These are phyloP conservation scores for Lizanozyma gosingica DNA, from an alignment of 1,139 yeast genomes.

Conservation along the genomic window DNA sequence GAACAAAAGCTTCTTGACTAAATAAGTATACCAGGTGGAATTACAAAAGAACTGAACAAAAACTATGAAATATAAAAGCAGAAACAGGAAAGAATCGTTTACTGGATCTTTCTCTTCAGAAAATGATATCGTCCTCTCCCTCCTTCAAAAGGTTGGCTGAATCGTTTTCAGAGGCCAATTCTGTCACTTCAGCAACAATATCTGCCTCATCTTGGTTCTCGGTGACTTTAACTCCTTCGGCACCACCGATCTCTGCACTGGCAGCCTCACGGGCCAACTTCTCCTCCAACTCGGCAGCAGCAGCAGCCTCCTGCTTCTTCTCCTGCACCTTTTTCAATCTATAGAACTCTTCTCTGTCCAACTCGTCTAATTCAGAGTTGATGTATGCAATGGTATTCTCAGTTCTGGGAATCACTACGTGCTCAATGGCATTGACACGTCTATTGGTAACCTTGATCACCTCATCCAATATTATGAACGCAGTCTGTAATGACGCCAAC, in stretches of 20 bases:
- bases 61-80: no score
- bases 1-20: no score
- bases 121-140: slow-evolving; percentile 4
- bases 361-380: slow-evolving; percentile 92
- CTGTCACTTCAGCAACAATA: slow-evolving; percentile 2
- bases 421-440: slow-evolving; percentile 98
- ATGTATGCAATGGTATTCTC: slow-evolving; percentile 91
- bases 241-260: slow-evolving; percentile 6
- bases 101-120: no score
- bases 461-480: slow-evolving; percentile 92
- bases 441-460: slow-evolving; percentile 96
- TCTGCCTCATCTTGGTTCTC: slow-evolving; percentile 3
- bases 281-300: slow-evolving; percentile 51
- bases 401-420: slow-evolving; percentile 94
- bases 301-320: slow-evolving; percentile 79
- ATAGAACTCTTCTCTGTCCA: slow-evolving; percentile 96
- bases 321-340: slow-evolving; percentile 94
- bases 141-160: slow-evolving; percentile 2
- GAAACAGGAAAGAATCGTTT: no score
- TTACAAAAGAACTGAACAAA: no score
- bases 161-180: slow-evolving; percentile 1
- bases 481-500: slow-evolving; percentile 90
- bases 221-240: slow-evolving; percentile 1
- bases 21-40: no score
- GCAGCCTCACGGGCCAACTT: slow-evolving; percentile 12